Evolutionary conservation across 2,329 filamentous ascomycete genomes (phyloP).

Genomic region (Magnaporthiopsis incrustans): DNA sequence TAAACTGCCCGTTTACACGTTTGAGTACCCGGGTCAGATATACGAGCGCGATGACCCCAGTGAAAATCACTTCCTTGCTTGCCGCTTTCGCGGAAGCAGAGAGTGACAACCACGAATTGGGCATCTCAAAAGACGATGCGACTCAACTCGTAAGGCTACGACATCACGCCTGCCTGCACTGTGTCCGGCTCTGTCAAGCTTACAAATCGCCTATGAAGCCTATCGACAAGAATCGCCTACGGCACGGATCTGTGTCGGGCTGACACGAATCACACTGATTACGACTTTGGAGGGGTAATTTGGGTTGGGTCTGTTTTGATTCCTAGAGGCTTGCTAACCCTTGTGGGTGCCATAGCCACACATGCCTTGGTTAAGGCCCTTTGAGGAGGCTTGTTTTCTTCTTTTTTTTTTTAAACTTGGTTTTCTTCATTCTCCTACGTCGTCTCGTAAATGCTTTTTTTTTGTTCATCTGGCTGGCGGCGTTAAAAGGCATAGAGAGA

Average conservation of each 20-base stretch:
- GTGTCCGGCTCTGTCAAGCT: background rate
- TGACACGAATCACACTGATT: background rate
- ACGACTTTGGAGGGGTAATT: conserved; percentile 3
- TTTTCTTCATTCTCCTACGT: background rate
- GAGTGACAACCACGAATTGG: background rate
- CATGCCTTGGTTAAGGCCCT: background rate
- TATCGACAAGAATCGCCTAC: background rate
- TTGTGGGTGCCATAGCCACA: background rate
- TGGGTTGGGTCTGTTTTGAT: background rate
- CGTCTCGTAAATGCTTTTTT: background rate
- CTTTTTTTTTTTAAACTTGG: background rate
- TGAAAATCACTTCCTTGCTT: background rate
- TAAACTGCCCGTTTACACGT: conserved; percentile 37
- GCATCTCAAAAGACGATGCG: background rate
- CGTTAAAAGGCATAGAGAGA: conserved; percentile 16
- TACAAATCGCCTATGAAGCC: background rate
- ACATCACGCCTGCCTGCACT: background rate
- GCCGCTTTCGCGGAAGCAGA: background rate
- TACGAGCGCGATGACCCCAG: background rate
- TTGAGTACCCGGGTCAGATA: background rate
- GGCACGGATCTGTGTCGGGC: background rate
- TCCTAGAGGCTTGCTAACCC: background rate
- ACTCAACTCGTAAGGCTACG: background rate
- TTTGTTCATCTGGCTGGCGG: conserved; percentile 10
- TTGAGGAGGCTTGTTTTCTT: conserved; percentile 6